These are phyloP conservation scores for Parsonsia alboflavescens DNA, from an alignment of 257 asterid genomes.

Conservation along the genomic window DNA sequence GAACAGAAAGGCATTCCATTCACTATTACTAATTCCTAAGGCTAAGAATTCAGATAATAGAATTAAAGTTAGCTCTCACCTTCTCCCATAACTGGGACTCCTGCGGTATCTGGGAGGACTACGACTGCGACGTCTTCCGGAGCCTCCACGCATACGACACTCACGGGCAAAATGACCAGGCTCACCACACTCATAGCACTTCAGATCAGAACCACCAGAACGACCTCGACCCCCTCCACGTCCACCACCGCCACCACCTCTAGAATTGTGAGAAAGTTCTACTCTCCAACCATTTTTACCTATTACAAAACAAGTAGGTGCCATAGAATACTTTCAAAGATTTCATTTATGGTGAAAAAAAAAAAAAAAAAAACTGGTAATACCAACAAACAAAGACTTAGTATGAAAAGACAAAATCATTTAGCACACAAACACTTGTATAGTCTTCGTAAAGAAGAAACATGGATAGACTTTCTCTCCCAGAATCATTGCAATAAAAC, in stretches of 20 bases:
- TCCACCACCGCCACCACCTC: slow-evolving; percentile 63
- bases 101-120: slow-evolving; percentile 77
- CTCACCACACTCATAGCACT: slow-evolving; percentile 96
- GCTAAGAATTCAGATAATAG: neutral
- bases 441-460: too few species aligned
- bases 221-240: slow-evolving; percentile 78
- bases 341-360: neutral
- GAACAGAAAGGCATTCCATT: neutral
- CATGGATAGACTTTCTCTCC: too few species aligned
- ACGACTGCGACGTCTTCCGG: slow-evolving; percentile 89
- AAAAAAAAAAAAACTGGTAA: neutral
- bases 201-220: slow-evolving; percentile 73
- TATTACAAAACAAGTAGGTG: slow-evolving; percentile 16
- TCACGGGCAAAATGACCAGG: slow-evolving; percentile 98
- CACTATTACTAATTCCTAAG: neutral
- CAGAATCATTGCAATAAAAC: neutral
- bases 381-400: neutral
- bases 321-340: neutral
- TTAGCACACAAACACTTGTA: too few species aligned
- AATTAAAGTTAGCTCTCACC: slow-evolving; percentile 33
- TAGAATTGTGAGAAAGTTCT: slow-evolving; percentile 86
- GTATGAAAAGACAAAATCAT: too few species aligned
- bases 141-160: slow-evolving; percentile 63
- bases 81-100: slow-evolving; percentile 93
- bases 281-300: slow-evolving; percentile 99